Percentiles rank a stretch among this genome's conserved stretches.
These are phyloP conservation scores for Carex kokanica DNA, from an alignment of 176 grass and related monocot species.

Conservation along the genomic window DNA sequence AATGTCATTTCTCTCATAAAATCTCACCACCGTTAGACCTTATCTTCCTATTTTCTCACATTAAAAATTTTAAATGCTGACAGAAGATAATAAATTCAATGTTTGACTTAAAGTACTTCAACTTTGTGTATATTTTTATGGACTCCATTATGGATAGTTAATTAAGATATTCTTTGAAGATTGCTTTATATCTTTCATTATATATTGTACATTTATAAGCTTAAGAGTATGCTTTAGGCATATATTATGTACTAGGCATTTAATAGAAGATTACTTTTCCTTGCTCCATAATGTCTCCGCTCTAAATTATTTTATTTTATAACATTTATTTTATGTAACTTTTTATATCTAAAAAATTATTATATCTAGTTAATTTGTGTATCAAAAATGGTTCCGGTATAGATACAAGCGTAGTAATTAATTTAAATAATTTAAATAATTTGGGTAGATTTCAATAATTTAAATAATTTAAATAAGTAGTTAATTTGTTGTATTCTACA, in stretches of 20 bases:
- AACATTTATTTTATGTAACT: not conserved
- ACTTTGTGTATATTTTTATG: conserved; percentile 18
- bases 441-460: no score
- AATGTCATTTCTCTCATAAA: conserved; percentile 34
- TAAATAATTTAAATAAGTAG: no score
- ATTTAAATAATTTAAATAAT: no score
- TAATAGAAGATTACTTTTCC: not conserved
- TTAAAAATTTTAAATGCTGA: conserved; percentile 56
- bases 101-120: conserved; percentile 50
- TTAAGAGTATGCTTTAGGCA: conserved; percentile 22
- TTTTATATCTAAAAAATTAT: no score
- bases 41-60: conserved; percentile 38
- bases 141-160: not conserved
- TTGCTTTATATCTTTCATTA: conserved; percentile 18
- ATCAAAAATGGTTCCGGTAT: not conserved
- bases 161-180: conserved; percentile 18
- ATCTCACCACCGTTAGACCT: conserved; percentile 32
- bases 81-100: conserved; percentile 53
- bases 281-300: not conserved
- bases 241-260: conserved; percentile 2
- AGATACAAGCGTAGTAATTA: no score
- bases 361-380: not conserved
- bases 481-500: no score
- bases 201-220: conserved; percentile 17
- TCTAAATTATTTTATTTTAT: not conserved